Percentiles rank a stretch among this genome's conserved stretches.
Conservation (phyloP, 306 rosid species). For the Quercus cerris region DNA sequence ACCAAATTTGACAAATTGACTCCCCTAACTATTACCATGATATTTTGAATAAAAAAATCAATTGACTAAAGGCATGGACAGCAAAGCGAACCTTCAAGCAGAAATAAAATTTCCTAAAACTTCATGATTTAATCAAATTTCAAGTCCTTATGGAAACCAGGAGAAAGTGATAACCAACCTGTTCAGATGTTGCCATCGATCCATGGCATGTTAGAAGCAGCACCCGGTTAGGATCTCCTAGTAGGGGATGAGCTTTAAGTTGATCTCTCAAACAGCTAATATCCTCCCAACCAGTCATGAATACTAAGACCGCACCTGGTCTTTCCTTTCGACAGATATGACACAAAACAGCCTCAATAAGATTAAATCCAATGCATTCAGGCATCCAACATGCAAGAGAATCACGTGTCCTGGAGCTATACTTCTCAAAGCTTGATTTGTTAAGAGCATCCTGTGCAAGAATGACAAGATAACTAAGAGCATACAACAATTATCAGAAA, state of each 20-base stretch:
- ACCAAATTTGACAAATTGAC: background rate
- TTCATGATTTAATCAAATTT: background rate
- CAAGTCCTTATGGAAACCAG: background rate
- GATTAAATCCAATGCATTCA: conserved; percentile 91
- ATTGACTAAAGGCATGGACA: background rate
- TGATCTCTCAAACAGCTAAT: conserved; percentile 91
- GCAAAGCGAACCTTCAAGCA: background rate
- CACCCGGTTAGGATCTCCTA: conserved; percentile 96
- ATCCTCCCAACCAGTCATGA: conserved; percentile 99
- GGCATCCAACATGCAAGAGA: conserved; percentile 86
- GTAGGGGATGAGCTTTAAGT: conserved; percentile 89
- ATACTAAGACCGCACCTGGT: conserved; percentile 89
- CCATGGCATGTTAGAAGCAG: conserved; percentile 92
- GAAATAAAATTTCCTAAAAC: background rate
- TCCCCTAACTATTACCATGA: background rate
- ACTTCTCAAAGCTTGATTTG: conserved; percentile 74
- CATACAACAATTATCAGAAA: background rate
- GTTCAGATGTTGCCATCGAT: conserved; percentile 97
- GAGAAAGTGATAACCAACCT: conserved; percentile 47
- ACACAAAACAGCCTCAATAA: conserved; percentile 90
- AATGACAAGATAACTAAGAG: conserved; percentile 22
- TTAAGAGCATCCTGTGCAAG: conserved; percentile 79
- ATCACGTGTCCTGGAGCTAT: conserved; percentile 78
- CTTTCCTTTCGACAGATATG: conserved; percentile 96
- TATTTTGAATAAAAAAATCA: background rate